phyloP scores from a whole-genome alignment of 208 protist species.

The Crithidia bombi region DNA sequence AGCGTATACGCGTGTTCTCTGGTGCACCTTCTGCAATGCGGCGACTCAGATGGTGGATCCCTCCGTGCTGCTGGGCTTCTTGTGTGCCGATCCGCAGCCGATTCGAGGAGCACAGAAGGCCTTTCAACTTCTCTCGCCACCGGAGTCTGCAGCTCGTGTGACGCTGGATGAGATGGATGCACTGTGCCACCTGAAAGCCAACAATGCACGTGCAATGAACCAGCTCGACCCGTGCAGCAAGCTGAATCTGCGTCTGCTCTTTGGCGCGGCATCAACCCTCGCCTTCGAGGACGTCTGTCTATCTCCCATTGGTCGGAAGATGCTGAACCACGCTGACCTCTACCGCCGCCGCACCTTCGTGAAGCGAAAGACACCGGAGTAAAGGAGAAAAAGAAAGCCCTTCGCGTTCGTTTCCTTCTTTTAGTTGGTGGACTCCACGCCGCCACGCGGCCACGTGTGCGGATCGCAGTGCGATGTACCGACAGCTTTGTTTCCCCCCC shows the following conservation, averaged over 20 bases:
- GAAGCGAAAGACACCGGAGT: constrained; percentile 18
- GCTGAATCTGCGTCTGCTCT: constrained; percentile 64
- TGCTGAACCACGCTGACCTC: constrained; percentile 76
- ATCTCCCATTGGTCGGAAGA: constrained; percentile 69
- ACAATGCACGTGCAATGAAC: constrained; percentile 55
- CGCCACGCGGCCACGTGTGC: too few species aligned
- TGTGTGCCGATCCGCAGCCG: constrained; percentile 82
- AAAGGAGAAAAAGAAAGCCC: neutral
- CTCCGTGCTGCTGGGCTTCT: constrained; percentile 61
- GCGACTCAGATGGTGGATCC: constrained; percentile 48
- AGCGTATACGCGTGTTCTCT: constrained; percentile 69
- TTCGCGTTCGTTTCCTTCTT: too few species aligned
- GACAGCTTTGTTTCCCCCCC: too few species aligned
- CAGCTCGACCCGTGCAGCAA: constrained; percentile 61
- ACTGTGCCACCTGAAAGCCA: constrained; percentile 64
- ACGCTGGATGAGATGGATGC: constrained; percentile 34
- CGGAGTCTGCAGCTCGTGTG: constrained; percentile 20
- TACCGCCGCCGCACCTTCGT: constrained; percentile 75
- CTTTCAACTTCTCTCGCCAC: constrained; percentile 59
- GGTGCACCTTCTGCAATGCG: constrained; percentile 67
- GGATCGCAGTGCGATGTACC: too few species aligned
- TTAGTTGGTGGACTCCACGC: too few species aligned
- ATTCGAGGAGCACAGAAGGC: constrained; percentile 87
- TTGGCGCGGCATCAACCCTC: constrained; percentile 35
- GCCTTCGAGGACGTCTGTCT: constrained; percentile 71